Evolutionary conservation across 2,329 filamentous ascomycete genomes (phyloP).

Genomic region (Ophiocordyceps camponoti-rufipedis): DNA sequence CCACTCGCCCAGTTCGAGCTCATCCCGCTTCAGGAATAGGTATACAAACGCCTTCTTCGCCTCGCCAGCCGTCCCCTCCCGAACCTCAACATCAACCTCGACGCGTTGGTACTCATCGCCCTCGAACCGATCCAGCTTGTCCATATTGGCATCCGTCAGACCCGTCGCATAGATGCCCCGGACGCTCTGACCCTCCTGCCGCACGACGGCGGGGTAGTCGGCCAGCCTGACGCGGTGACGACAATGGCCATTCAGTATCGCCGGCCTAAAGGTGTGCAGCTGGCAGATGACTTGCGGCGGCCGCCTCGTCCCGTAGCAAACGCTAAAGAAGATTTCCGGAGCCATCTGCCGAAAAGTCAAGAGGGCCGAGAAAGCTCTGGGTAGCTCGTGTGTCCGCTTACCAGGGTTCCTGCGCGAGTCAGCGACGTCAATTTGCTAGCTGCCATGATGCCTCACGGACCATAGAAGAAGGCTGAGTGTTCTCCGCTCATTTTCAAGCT

Average conservation of each 20-base stretch:
- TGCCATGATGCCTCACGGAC: conserved; percentile 7
- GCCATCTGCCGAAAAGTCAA: conserved; percentile 41
- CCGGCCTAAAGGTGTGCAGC: conserved; percentile 49
- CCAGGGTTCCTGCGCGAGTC: conserved; percentile 15
- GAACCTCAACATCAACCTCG: conserved; percentile 33
- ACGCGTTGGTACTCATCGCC: conserved; percentile 51
- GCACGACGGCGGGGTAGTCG: conserved; percentile 69
- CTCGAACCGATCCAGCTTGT: conserved; percentile 66
- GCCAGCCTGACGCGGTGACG: conserved; percentile 48
- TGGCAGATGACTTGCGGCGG: conserved; percentile 29
- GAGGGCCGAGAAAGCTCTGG: neutral
- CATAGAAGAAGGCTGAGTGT: conserved; percentile 38
- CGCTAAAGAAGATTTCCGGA: conserved; percentile 69
- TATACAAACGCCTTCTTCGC: conserved; percentile 43
- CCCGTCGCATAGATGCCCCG: conserved; percentile 63
- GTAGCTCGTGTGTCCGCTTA: conserved; percentile 5
- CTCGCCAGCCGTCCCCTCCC: conserved; percentile 23
- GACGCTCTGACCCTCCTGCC: conserved; percentile 37
- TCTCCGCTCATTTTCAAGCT: conserved; percentile 18
- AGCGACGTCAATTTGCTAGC: conserved; percentile 2
- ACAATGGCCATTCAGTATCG: conserved; percentile 54
- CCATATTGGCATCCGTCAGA: conserved; percentile 58
- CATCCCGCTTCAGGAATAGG: conserved; percentile 32
- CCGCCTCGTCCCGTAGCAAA: conserved; percentile 46
- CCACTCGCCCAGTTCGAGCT: conserved; percentile 63